A percentile compares a stretch with the other conserved stretches of the same genome.
phyloP scores from a whole-genome alignment of 331 rosid genomes.

The Saraca asoca region DNA sequence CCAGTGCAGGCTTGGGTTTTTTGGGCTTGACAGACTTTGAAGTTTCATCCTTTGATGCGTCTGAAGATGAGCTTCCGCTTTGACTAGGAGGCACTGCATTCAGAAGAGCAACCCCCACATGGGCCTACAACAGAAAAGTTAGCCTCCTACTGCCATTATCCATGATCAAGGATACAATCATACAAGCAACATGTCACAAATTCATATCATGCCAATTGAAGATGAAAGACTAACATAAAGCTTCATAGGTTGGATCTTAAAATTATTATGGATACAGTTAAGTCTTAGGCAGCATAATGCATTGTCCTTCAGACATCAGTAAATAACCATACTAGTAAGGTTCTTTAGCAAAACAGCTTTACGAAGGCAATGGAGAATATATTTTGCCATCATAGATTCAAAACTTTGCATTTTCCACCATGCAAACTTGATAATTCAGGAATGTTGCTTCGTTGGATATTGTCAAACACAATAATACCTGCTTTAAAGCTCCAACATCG shows the following conservation, averaged over 20 bases:
- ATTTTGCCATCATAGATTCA: neutral
- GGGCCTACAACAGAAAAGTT: conserved; percentile 67
- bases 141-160: conserved; percentile 18
- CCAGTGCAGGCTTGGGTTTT: conserved; percentile 61
- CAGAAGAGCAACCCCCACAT: conserved; percentile 91
- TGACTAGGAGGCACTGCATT: conserved; percentile 78
- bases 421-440: conserved; percentile 26
- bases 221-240: conserved; percentile 22
- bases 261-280: too few species aligned
- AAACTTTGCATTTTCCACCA: conserved; percentile 11
- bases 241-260: neutral
- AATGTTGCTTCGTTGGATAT: neutral
- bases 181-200: neutral
- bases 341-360: neutral
- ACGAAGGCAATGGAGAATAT: conserved; percentile 3
- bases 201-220: conserved; percentile 21
- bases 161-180: conserved; percentile 28
- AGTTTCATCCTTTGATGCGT: conserved; percentile 61
- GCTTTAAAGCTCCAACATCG: conserved; percentile 98
- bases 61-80: conserved; percentile 53
- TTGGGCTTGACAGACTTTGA: conserved; percentile 62
- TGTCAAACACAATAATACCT: conserved; percentile 52
- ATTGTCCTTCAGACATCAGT: conserved; percentile 10
- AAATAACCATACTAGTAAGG: conserved; percentile 19
- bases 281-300: neutral